Base-by-base conservation (phyloP, 495 filamentous ascomycete genomes). In the Neurospora terricola region DNA sequence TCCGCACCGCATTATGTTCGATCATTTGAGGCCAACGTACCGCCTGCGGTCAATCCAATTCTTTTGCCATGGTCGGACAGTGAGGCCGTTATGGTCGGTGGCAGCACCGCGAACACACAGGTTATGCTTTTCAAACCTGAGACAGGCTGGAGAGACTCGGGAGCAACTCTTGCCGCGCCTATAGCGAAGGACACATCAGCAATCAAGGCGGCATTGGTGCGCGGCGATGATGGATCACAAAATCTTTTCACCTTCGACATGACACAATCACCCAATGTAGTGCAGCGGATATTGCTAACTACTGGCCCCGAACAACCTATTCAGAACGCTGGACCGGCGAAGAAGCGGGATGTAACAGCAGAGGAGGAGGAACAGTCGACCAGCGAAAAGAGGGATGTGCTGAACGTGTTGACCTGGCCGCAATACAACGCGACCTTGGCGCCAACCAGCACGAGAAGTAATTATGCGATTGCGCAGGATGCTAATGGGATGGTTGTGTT, bases 231-330 rank as follows among this genome's bases (percentile, higher is more conserved):
- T 77, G 93, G 90, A 5, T 94, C 91, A 81, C 96, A 94, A 78
- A 85, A 93, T n/a, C 83, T 98, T 14, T 88, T 94, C 75, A 88
- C 88, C 1, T 98, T 94, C 79, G 89, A 97, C 77, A 88, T 95
- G 86, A 87, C 83, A 14, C 84, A 84, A 12, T 90, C 88, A 4
- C 94, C 96, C n/a, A 96, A 97, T 79, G 78, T 83, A 10, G 92
- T 98, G 59, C 87, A 88, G 23, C 89, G 90, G 70, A 86, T 88
- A 6, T 86, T 90, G 9, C 77, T 97, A 16, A 74, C 84, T 34
- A 80, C 78, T 71, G 80, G 75, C 8, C 73, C 80, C 74, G 90
- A 75, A 78, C 82, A 73, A 73, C 90, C 75, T 75, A 84, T 82
- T 81, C 83, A 30, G 9, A 78, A 78, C 42, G 77, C 86, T 43